phyloP scores from a whole-genome alignment of 257 asterid species.

The Ehretia macrophylla region DNA sequence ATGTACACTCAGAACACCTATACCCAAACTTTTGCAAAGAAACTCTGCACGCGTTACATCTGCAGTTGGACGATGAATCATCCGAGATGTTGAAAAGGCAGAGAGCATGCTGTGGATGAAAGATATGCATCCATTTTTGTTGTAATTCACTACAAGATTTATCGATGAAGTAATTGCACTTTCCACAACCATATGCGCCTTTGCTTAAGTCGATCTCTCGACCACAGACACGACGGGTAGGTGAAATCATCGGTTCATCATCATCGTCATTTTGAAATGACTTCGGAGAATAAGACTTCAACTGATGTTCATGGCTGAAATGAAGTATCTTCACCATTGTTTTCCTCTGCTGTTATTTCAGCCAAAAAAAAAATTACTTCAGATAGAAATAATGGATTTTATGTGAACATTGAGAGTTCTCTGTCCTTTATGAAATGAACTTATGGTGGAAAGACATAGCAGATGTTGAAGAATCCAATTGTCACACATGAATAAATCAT shows the following conservation, averaged over 20 bases:
- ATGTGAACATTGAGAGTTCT: too few relatives aligned
- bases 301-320: neutral
- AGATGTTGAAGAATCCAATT: too few relatives aligned
- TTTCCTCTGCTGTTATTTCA: too few relatives aligned
- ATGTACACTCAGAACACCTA: neutral
- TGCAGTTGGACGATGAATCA: too few relatives aligned
- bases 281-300: neutral
- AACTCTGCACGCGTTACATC: too few relatives aligned
- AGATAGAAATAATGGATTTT: too few relatives aligned
- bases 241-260: neutral
- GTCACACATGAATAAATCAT: too few relatives aligned
- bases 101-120: constrained; percentile 3
- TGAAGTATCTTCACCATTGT: neutral
- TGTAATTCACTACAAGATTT: neutral
- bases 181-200: neutral
- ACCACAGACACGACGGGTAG: neutral
- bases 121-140: neutral
- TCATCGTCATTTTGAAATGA: neutral
- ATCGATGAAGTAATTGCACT: neutral
- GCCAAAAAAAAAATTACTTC: too few relatives aligned
- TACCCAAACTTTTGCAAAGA: neutral
- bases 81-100: too few relatives aligned
- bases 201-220: neutral
- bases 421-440: too few relatives aligned
- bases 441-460: too few relatives aligned